Evolutionary conservation across 2,329 filamentous ascomycete genomes (phyloP), one percentile per base, ranked within the genome.

Genomic region (Nigrograna mackinnonii): DNA sequence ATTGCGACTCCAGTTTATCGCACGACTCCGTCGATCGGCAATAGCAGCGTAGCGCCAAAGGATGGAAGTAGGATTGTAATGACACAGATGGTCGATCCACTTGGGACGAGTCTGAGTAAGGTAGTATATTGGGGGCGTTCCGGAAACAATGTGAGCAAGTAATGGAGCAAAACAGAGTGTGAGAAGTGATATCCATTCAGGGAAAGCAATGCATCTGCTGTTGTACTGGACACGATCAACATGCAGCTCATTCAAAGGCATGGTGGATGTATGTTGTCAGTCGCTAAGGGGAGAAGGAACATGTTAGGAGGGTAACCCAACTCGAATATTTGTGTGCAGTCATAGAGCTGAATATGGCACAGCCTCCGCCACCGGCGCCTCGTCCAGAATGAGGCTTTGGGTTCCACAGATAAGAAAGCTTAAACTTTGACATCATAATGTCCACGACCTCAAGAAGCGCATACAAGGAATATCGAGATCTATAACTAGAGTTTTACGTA

Each of bases 61-160:
- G 12, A 69, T 67, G 0, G 64, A 60, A 2, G 60, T 67, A 1
- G 64, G 64, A 43, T 67, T 69, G 44, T 56, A 66, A 21, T 53
- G 52, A 6, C 44, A 37, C 11, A 66, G 31, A 6, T 39, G 32
- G 5, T 67, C 58, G 39, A 58, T 52, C 64, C 59, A 67, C 32
- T 21, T 32, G 2, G 59, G 62, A 4, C 17, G 39, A 13, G 16
- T 37, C n/a, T 26, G 13, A 6, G 14, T 14, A 4, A 43, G 35
- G n/a, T 30, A n/a, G 5, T 26, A 14, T 9, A 28, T 34, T 4
- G 16, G 33, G 6, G 60, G 60, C 1, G 52, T 46, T 5, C 62
- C 60, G 6, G 45, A 38, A 5, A 60, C 17, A 28, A 66, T 46
- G 44, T 66, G 63, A 2, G 55, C 55, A 12, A 67, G 32, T 2